Evolutionary conservation across 2,329 filamentous ascomycete genomes (phyloP).

Genomic region (Metarhizium guizhouense): DNA sequence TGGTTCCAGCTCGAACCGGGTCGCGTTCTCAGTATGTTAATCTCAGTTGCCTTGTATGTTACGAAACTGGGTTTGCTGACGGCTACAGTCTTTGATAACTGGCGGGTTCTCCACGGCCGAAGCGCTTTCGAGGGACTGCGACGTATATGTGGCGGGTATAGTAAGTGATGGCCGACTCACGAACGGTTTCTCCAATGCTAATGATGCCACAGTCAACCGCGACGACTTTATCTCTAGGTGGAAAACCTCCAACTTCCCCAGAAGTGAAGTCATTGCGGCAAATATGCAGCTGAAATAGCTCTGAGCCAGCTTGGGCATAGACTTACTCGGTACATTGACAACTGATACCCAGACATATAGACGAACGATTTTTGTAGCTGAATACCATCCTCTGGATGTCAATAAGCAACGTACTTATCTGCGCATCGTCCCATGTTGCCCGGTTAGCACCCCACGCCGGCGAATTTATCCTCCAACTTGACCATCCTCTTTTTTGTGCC

Average conservation of each 20-base stretch:
- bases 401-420: not conserved
- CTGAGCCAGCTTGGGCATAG: not conserved
- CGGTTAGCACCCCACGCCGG: not conserved
- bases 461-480: not conserved
- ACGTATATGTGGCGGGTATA: conserved; percentile 85
- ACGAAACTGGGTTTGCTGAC: not conserved
- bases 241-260: conserved; percentile 57
- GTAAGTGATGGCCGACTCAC: conserved; percentile 37
- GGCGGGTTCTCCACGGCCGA: conserved; percentile 84
- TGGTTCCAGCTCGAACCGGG: conserved; percentile 79
- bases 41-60: not conserved
- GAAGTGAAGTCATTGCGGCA: conserved; percentile 32
- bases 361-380: not conserved
- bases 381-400: not conserved
- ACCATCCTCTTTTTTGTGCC: not conserved
- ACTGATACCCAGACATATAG: not conserved
- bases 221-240: conserved; percentile 76
- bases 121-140: conserved; percentile 74
- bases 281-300: conserved; percentile 21
- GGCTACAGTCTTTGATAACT: conserved; percentile 79
- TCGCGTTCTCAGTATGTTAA: conserved; percentile 57
- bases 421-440: not conserved
- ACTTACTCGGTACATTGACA: not conserved
- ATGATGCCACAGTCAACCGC: conserved; percentile 49
- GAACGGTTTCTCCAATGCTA: not conserved